Evolutionary conservation across 2,329 filamentous ascomycete species (phyloP).

Genomic region (Xylariaceae sp.): DNA sequence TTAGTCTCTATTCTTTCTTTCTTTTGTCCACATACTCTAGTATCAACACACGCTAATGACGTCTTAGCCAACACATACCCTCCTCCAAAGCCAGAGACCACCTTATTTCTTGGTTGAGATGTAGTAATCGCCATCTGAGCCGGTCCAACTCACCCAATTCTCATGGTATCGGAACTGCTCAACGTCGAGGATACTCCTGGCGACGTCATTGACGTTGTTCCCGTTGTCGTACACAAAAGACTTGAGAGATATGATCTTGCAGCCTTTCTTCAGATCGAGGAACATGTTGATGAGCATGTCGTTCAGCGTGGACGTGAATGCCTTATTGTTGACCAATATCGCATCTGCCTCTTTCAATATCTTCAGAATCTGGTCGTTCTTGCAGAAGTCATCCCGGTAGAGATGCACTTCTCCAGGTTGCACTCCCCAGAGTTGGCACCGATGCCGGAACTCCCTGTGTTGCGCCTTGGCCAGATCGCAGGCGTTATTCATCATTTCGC

Average conservation of each 20-base stretch:
- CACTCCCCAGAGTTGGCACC: constrained; percentile 87
- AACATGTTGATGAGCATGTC: constrained; percentile 84
- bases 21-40: no score
- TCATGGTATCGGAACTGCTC: constrained; percentile 61
- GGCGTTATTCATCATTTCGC: constrained; percentile 92
- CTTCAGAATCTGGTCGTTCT: constrained; percentile 65
- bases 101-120: constrained; percentile 73
- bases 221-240: constrained; percentile 83
- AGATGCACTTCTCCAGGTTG: constrained; percentile 75
- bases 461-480: constrained; percentile 79
- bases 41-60: background rate
- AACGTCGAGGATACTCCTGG: constrained; percentile 73
- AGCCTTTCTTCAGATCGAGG: constrained; percentile 86
- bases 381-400: constrained; percentile 79
- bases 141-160: constrained; percentile 88
- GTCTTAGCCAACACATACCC: background rate
- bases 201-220: constrained; percentile 74
- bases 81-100: background rate
- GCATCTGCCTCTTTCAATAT: constrained; percentile 84
- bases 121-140: constrained; percentile 79
- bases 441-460: constrained; percentile 76
- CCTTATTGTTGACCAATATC: constrained; percentile 97
- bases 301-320: constrained; percentile 86
- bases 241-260: constrained; percentile 86
- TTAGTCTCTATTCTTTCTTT: constrained; percentile 5